Evolutionary conservation across 1,284 basidiomycete species (phyloP), one percentile per base, ranked within the genome.

Genomic region (Schizophyllum amplum): DNA sequence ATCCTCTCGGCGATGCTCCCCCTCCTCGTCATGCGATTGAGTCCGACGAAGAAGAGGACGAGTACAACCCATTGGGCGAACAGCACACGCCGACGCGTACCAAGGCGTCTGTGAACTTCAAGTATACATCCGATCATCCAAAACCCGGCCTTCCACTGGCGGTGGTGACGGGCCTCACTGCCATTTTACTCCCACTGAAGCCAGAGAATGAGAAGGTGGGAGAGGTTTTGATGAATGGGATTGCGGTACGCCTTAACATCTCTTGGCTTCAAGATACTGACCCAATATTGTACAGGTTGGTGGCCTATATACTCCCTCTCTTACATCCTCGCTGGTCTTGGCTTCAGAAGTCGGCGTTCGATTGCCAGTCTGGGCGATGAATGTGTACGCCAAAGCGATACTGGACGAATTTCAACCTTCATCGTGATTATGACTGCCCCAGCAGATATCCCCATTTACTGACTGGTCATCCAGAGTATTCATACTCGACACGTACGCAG

Each of bases 21-120:
- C 79, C 84, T 1, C 79, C 84, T 26, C 77, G 84, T 55, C 76
- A 86, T 59, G 79, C 79, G 33, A 69, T 85, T 53, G 84, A 86
- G 65, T 86, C 84, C 1, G 84, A 86, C 57, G 84, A 86, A 11
- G 79, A 79, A 57, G 83, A 85, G 62, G 83, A 86, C 58, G 82
- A 85, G 61, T 72, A 75, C 57, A 78, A 79, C 59, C 78, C 78
- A 13, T 66, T 76, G 3, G 61, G 65, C 5, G 54, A 58, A 50
- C 48, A 11, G 22, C 20, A 50, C 5, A 20, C 13, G 3, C 15
- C 21, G 20, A 11, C 48, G 13, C 67, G 85, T 0, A 59, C 84
- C 7, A 61, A 84, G 49, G 78, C 73, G 13, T 74, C 74, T 1
- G 77, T 78, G 4, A 71, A 75, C 42, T 72, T 76, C 1, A 68